Evolutionary conservation across 2,329 filamentous ascomycete genomes (phyloP).

Genomic region (Metarhizium brunneum): DNA sequence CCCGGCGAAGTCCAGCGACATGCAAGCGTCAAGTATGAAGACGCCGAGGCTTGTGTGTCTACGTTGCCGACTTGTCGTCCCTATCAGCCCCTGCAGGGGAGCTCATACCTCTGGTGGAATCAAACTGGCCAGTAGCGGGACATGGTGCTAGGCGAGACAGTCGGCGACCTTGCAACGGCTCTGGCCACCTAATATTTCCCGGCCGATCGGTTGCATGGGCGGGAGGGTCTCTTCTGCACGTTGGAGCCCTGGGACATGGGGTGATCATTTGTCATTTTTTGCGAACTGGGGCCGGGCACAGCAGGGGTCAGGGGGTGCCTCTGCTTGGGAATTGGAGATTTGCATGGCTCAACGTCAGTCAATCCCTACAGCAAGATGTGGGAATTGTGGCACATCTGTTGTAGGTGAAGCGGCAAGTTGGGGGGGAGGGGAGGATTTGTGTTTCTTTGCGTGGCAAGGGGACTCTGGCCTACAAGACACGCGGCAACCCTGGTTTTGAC

Average conservation of each 20-base stretch:
- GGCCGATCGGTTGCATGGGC: neutral
- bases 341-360: neutral
- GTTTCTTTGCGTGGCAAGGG: neutral
- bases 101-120: conserved; percentile 3
- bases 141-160: neutral
- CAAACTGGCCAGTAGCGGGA: conserved; percentile 1
- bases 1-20: neutral
- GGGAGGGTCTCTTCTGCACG: neutral
- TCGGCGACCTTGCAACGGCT: neutral
- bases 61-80: neutral
- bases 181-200: neutral
- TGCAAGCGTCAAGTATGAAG: conserved; percentile 1
- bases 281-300: neutral
- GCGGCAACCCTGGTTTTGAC: neutral
- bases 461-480: neutral
- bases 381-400: neutral
- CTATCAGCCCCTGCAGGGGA: neutral
- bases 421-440: no score
- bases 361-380: neutral
- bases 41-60: neutral
- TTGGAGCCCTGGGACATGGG: neutral
- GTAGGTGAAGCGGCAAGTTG: neutral
- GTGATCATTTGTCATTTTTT: neutral
- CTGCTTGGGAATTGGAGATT: neutral
- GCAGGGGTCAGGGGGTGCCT: no score